A percentile compares a stretch with the other conserved stretches of the same genome.
phyloP scores from a whole-genome alignment of 371 early-diverging fungal genomes.

The Zychaea mexicana region DNA sequence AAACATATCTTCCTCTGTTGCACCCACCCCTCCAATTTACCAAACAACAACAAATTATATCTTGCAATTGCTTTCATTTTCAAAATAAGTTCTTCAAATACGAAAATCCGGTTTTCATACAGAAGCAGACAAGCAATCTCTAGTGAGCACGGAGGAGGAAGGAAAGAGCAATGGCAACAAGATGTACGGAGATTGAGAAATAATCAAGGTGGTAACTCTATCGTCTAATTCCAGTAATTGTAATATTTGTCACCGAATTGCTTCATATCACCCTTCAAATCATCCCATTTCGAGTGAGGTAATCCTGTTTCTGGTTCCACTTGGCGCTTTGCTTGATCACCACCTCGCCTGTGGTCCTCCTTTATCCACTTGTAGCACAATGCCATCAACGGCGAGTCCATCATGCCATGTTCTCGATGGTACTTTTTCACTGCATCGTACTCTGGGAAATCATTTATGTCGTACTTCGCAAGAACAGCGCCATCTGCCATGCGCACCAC shows the following conservation, averaged over 20 bases:
- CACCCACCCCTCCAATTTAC: no score
- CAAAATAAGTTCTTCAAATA: no score
- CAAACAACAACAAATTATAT: no score
- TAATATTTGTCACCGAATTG: constrained; percentile 69
- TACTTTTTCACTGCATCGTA: constrained; percentile 39
- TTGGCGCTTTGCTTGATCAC: constrained; percentile 16
- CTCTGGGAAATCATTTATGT: constrained; percentile 49
- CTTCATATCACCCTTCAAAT: constrained; percentile 73
- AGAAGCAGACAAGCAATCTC: no score
- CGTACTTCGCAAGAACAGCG: constrained; percentile 32
- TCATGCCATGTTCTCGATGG: constrained; percentile 24
- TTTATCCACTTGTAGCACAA: constrained; percentile 53
- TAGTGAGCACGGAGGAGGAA: no score
- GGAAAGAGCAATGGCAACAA: neutral
- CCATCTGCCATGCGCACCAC: constrained; percentile 75
- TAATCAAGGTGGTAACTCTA: neutral
- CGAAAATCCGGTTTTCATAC: no score
- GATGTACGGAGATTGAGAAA: neutral
- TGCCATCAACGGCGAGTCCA: constrained; percentile 69
- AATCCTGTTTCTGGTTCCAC: constrained; percentile 40
- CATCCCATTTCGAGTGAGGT: constrained; percentile 71
- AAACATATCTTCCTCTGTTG: no score
- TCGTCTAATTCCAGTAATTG: constrained; percentile 40
- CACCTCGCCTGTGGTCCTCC: constrained; percentile 36
- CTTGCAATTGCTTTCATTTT: no score